A percentile compares a stretch with the other conserved stretches of the same genome.
phyloP scores from a whole-genome alignment of 768 basidiomycete species.

The Xerocomus spinulosus region DNA sequence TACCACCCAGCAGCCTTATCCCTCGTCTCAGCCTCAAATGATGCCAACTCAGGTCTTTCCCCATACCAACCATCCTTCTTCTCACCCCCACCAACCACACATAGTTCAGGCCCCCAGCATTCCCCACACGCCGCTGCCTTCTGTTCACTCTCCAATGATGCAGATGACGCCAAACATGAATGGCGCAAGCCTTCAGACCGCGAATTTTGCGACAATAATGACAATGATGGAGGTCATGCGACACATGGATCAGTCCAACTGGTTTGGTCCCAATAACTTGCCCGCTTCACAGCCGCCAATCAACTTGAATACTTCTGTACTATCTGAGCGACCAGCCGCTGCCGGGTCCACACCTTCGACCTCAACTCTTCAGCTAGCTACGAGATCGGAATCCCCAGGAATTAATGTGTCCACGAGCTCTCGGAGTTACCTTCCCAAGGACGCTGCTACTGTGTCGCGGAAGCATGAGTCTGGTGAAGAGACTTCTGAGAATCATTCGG shows the following conservation, averaged over 20 bases:
- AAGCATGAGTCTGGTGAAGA: conserved; percentile 6
- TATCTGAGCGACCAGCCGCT: conserved; percentile 5
- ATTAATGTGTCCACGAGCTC: background rate
- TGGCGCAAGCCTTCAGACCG: conserved; percentile 12
- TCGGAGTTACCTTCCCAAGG: background rate
- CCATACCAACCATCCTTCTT: conserved; percentile 13
- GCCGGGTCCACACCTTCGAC: conserved; percentile 2
- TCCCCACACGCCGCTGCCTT: conserved; percentile 11
- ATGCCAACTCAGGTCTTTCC: conserved; percentile 14
- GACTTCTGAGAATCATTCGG: conserved; percentile 5
- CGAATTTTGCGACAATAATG: conserved; percentile 25
- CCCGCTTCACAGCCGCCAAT: conserved; percentile 14
- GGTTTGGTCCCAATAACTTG: conserved; percentile 16
- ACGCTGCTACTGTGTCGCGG: conserved; percentile 1
- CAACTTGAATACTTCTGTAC: background rate
- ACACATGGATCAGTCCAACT: conserved; percentile 23
- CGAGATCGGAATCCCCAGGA: background rate
- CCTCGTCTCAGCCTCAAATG: conserved; percentile 17
- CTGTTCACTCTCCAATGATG: conserved; percentile 14
- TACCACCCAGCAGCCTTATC: conserved; percentile 14
- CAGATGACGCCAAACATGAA: conserved; percentile 13
- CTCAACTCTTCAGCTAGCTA: background rate
- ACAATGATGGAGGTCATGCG: conserved; percentile 31
- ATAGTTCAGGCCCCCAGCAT: conserved; percentile 2
- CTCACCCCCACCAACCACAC: conserved; percentile 21